Base-by-base conservation (phyloP, 495 filamentous ascomycete genomes). In the Tuber indicum region DNA sequence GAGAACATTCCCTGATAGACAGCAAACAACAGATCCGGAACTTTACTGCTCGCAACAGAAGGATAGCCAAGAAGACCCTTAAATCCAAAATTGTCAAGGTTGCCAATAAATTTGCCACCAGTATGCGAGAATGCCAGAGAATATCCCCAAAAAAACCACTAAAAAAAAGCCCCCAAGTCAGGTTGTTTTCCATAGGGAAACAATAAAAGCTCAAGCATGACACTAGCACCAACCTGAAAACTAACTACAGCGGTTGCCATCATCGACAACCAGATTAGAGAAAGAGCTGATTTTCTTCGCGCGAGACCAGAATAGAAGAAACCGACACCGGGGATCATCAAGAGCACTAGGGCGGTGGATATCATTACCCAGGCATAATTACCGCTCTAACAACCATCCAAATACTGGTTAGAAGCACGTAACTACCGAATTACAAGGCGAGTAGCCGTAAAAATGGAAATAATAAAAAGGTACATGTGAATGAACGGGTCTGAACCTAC, bases 121-220 rank as follows among this genome's bases (percentile, higher is more conserved):
- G 89, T 87, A 84, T 97, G 93, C 42, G 93, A 96, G 87, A 98
- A 99, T 70, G 94, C 89, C 47, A 99, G 87, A 5, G 94, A 97
- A 84, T 95, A 98, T 58, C 96, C 96, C 96, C 95, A 98, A 88
- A 99, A 97, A 88, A 98, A 99, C 95, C 96, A 99, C 85, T 84
- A 66, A 74, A 23, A 41, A 41, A 41, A 2, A 0, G 23, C 41
- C 19, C 44, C 73, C 70, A 81, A 71, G 52, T 66, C 58, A 66
- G 58, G 10, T 16, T 32, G 3, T 16, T 66, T 66, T n/a, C 58
- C 58, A n/a, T 32, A 32, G 3, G 12, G 26, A 66, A 73, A 39
- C 2, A 73, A 81, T 26, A 70, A 62, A 69, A 17, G 74, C 49
- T 46, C 42, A 52, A 19, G 23, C 62, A 10, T 32, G 46, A 19